phyloP scores from a whole-genome alignment of 805 yeast species.

The Komagataella kurtzmanii region DNA sequence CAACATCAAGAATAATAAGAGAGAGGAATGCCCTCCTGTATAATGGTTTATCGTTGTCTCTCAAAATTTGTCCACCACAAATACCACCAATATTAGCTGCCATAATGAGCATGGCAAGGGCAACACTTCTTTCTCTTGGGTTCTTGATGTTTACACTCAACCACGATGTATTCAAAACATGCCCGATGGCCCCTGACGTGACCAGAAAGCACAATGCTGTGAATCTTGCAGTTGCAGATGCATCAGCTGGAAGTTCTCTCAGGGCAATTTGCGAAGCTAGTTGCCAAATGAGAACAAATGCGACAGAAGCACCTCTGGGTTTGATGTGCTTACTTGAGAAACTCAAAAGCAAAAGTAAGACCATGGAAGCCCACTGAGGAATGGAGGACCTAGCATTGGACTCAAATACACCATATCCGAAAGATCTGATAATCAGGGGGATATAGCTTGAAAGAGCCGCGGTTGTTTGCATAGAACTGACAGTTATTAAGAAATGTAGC shows the following conservation, averaged over 20 bases:
- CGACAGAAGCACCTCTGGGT: slow-evolving; percentile 3
- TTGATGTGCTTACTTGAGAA: slow-evolving; percentile 2
- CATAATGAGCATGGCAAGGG: slow-evolving; percentile 8
- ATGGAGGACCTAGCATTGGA: slow-evolving; percentile 8
- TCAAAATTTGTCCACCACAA: slow-evolving; percentile 9
- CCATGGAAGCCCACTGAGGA: slow-evolving; percentile 1
- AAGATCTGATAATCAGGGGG: slow-evolving; percentile 6
- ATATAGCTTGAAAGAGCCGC: not conserved
- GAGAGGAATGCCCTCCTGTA: slow-evolving; percentile 6
- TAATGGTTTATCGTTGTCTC: slow-evolving; percentile 6
- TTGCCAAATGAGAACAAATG: slow-evolving; percentile 1
- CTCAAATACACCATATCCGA: slow-evolving; percentile 4
- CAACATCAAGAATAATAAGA: slow-evolving; percentile 1
- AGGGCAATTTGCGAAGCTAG: not conserved
- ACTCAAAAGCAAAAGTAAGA: not conserved
- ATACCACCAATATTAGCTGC: slow-evolving; percentile 10
- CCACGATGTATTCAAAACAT: slow-evolving; percentile 8
- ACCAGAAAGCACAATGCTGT: too few relatives aligned
- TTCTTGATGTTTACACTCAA: slow-evolving; percentile 4
- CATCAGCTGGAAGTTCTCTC: too few relatives aligned
- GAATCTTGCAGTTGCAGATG: too few relatives aligned
- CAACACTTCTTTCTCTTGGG: slow-evolving; percentile 7
- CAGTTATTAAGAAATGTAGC: too few relatives aligned
- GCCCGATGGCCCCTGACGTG: not conserved
- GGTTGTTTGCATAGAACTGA: too few relatives aligned